A percentile compares a stretch with the other conserved stretches of the same genome.
phyloP scores from a whole-genome alignment of 768 basidiomycete genomes.

The Pulveroboletus ravenelii region DNA sequence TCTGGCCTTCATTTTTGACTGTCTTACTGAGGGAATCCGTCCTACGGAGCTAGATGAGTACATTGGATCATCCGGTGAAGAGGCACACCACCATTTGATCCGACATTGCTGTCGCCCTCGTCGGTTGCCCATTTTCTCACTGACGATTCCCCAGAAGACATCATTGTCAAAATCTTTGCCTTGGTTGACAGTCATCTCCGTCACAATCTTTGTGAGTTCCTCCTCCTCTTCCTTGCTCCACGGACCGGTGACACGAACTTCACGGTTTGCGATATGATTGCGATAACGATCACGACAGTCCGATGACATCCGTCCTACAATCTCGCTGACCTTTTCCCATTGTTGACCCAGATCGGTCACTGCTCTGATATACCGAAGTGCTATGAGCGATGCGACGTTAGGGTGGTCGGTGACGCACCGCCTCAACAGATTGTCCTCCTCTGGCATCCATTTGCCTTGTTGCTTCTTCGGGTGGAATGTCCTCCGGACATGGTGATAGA shows the following conservation, averaged over 20 bases:
- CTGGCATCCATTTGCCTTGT: conserved; percentile 64
- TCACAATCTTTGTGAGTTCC: conserved; percentile 67
- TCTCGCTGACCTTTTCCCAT: conserved; percentile 73
- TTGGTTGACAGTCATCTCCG: conserved; percentile 64
- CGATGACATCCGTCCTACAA: conserved; percentile 69
- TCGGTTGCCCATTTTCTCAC: conserved; percentile 69
- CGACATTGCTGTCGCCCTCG: conserved; percentile 81
- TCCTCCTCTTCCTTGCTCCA: conserved; percentile 84
- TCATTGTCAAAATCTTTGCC: conserved; percentile 75
- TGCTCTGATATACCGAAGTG: conserved; percentile 42
- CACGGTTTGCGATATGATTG: conserved; percentile 71
- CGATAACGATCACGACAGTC: conserved; percentile 86
- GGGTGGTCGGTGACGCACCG: conserved; percentile 41
- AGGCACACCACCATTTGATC: conserved; percentile 67
- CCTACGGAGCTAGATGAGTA: conserved; percentile 37
- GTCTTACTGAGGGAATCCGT: conserved; percentile 71
- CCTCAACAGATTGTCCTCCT: conserved; percentile 61
- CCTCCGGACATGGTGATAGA: conserved; percentile 78
- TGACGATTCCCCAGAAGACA: conserved; percentile 79
- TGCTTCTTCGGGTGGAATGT: conserved; percentile 62
- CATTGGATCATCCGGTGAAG: not conserved
- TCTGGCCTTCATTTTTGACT: conserved; percentile 66
- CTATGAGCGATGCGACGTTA: conserved; percentile 2
- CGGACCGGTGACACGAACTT: conserved; percentile 56
- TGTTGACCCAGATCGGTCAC: conserved; percentile 65